Evolutionary conservation across 1,284 basidiomycete genomes (phyloP).

Genomic region (Acaromyces ingoldii): DNA sequence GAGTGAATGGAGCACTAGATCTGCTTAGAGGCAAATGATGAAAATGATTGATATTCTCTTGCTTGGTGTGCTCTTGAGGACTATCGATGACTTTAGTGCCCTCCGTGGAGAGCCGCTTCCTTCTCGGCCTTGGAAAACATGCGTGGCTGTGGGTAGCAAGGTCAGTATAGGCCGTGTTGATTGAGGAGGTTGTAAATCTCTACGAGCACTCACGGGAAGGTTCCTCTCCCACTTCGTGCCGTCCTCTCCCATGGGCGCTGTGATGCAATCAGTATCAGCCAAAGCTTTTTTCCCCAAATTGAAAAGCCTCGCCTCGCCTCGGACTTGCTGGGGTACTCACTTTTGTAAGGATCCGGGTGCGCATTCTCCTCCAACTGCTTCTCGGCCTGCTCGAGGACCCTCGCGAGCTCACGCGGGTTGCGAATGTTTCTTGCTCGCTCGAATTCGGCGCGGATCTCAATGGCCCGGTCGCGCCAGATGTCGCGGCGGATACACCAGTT

Average conservation of each 20-base stretch:
- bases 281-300: not conserved
- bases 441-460: conserved; percentile 82
- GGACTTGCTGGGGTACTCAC: conserved; percentile 57
- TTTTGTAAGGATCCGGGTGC: conserved; percentile 87
- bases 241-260: conserved; percentile 48
- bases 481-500: conserved; percentile 84
- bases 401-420: conserved; percentile 77
- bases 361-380: conserved; percentile 63
- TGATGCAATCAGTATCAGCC: not conserved
- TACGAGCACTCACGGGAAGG: conserved; percentile 19
- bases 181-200: not conserved
- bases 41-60: too few species aligned
- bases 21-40: too few species aligned
- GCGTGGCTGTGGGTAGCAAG: conserved; percentile 24
- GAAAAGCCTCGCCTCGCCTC: not conserved
- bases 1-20: not conserved
- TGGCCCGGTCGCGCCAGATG: conserved; percentile 74
- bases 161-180: conserved; percentile 26
- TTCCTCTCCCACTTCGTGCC: conserved; percentile 50
- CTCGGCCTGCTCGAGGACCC: conserved; percentile 77
- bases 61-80: too few species aligned
- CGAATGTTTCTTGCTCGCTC: conserved; percentile 83
- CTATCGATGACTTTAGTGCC: not conserved
- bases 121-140: conserved; percentile 49
- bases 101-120: conserved; percentile 40